These are phyloP conservation scores for Botrytis hyacinthi DNA, from an alignment of 2,329 filamentous ascomycete species.

Conservation along the genomic window DNA sequence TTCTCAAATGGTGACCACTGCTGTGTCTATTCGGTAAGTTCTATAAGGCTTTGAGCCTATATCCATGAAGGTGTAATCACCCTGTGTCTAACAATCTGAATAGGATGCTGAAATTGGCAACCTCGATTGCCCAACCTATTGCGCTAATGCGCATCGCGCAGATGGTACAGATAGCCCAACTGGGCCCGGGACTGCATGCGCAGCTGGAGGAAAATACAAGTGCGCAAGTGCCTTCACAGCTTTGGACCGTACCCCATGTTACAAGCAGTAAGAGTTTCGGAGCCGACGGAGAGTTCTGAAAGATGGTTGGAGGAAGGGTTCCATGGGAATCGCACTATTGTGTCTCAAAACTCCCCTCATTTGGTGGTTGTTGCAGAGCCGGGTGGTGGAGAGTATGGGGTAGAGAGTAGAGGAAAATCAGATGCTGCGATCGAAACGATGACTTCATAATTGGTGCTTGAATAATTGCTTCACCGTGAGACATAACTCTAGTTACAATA, in stretches of 20 bases:
- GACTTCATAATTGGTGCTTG: neutral
- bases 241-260: neutral
- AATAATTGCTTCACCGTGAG: neutral
- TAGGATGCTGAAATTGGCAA: neutral
- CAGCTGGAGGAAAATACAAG: neutral
- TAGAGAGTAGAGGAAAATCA: neutral
- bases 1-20: neutral
- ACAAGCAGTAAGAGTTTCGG: neutral
- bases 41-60: neutral
- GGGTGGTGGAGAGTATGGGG: neutral
- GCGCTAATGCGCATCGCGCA: neutral
- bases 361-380: neutral
- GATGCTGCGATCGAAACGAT: neutral
- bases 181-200: neutral
- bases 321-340: neutral
- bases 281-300: too few relatives aligned
- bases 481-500: neutral
- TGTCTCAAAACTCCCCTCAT: neutral
- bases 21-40: conserved; percentile 5
- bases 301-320: too few relatives aligned
- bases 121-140: neutral
- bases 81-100: neutral
- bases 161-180: neutral
- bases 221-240: neutral
- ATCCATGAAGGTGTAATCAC: neutral